Evolutionary conservation across 192 early-diverging fungal species (phyloP).

Genomic region (Entrophospora sp.): DNA sequence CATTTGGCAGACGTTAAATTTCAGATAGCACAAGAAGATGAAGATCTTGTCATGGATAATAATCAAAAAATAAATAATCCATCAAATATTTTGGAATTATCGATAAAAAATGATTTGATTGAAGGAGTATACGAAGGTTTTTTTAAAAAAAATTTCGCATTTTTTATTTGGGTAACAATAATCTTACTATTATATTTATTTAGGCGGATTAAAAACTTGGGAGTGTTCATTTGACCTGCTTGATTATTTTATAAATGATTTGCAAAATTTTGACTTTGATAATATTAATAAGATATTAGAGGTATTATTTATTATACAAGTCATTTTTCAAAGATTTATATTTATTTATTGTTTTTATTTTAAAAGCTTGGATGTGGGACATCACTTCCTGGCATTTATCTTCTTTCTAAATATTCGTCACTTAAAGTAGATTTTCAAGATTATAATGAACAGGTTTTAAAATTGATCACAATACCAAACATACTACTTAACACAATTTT

Average conservation of each 20-base stretch:
- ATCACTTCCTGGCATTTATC: conserved; percentile 73
- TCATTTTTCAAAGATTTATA: no score
- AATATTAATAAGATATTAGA: conserved; percentile 46
- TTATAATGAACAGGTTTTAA: conserved; percentile 84
- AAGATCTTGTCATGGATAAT: conserved; percentile 25
- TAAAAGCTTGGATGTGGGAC: conserved; percentile 85
- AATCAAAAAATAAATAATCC: conserved; percentile 21
- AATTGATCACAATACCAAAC: conserved; percentile 86
- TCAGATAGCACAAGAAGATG: conserved; percentile 67
- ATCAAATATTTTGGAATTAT: conserved; percentile 36
- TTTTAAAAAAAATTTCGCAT: conserved; percentile 3
- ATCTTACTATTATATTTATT: background rate
- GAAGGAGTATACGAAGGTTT: conserved; percentile 82
- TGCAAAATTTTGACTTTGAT: conserved; percentile 20
- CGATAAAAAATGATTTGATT: conserved; percentile 65
- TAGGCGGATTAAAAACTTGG: conserved; percentile 91
- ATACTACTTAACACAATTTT: conserved; percentile 71
- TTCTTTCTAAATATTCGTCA: conserved; percentile 43
- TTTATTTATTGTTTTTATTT: no score
- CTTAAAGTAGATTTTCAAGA: conserved; percentile 78
- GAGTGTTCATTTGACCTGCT: conserved; percentile 89
- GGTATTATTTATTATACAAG: no score
- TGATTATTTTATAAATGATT: conserved; percentile 47
- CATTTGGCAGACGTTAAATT: conserved; percentile 76
- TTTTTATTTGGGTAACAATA: background rate